Evolutionary conservation across 2,329 filamentous ascomycete species (phyloP).

Genomic region (Teratosphaeria viscida): DNA sequence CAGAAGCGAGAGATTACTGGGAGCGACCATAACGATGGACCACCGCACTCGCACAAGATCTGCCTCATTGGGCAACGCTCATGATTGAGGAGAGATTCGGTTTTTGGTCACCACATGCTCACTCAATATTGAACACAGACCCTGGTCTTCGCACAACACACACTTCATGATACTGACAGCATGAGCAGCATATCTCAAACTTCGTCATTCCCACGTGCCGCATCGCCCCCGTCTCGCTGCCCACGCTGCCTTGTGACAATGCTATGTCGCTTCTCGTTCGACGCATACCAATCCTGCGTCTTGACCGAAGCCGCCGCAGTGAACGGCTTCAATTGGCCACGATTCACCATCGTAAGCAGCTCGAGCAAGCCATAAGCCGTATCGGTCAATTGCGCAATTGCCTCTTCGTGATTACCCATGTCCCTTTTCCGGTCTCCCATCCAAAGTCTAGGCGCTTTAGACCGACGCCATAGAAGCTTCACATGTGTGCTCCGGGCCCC

Average conservation of each 20-base stretch:
- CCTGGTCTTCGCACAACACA: not conserved
- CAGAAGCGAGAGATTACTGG: not conserved
- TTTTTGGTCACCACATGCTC: not conserved
- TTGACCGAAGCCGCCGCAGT: not conserved
- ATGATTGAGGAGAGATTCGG: not conserved
- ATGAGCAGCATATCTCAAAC: no score
- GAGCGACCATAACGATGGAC: not conserved
- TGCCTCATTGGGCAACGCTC: not conserved
- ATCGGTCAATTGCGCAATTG: not conserved
- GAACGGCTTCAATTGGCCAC: conserved; percentile 1
- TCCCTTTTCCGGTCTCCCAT: not conserved
- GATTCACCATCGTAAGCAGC: conserved; percentile 1
- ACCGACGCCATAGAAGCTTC: not conserved
- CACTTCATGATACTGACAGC: no score
- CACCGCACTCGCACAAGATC: no score
- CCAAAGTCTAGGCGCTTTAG: not conserved
- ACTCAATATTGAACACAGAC: not conserved
- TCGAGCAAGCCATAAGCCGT: not conserved
- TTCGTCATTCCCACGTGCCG: no score
- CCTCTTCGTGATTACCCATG: not conserved
- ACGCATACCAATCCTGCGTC: not conserved
- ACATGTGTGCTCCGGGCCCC: conserved; percentile 9
- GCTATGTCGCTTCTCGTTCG: not conserved
- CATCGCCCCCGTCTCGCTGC: no score
- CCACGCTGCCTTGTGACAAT: not conserved